These are phyloP conservation scores for Volvox carteri DNA, from an alignment of 163 green algal genomes.

Conservation along the genomic window DNA sequence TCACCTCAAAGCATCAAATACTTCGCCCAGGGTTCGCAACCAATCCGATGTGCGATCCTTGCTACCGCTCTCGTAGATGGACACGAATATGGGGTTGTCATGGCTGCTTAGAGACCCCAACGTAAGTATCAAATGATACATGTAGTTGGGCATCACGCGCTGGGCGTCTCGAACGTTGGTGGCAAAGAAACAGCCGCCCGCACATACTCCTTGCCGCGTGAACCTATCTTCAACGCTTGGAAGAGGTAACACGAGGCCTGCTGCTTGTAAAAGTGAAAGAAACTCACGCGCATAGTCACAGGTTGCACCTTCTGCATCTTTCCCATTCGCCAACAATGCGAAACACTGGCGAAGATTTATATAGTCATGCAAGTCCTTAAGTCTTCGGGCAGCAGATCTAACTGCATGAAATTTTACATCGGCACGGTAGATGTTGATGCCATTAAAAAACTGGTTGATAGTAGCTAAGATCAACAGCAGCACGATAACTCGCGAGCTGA, in stretches of 20 bases:
- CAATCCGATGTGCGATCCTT: conserved; percentile 70
- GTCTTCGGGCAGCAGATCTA: not conserved
- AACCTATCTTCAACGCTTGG: not conserved
- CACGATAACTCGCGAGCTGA: not conserved
- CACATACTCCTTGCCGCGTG: not conserved
- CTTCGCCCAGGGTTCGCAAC: conserved; percentile 69
- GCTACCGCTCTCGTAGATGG: conserved; percentile 82
- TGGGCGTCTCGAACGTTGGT: conserved; percentile 78
- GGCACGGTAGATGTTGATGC: not conserved
- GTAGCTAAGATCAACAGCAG: not conserved
- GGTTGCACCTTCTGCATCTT: not conserved
- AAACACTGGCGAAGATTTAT: conserved; percentile 1
- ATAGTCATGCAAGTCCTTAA: not conserved
- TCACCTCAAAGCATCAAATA: conserved; percentile 64
- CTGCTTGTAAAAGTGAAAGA: not conserved
- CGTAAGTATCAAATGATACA: conserved; percentile 68
- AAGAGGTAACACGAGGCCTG: not conserved
- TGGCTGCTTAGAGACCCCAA: conserved; percentile 41
- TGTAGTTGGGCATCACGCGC: conserved; percentile 73
- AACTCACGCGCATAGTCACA: not conserved
- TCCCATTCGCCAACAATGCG: not conserved
- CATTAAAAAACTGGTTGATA: not conserved
- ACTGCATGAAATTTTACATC: not conserved
- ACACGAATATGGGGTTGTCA: conserved; percentile 63
- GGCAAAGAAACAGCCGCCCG: conserved; percentile 65